Evolutionary conservation across 2,329 filamentous ascomycete species (phyloP).

Genomic region (Calycina marina): DNA sequence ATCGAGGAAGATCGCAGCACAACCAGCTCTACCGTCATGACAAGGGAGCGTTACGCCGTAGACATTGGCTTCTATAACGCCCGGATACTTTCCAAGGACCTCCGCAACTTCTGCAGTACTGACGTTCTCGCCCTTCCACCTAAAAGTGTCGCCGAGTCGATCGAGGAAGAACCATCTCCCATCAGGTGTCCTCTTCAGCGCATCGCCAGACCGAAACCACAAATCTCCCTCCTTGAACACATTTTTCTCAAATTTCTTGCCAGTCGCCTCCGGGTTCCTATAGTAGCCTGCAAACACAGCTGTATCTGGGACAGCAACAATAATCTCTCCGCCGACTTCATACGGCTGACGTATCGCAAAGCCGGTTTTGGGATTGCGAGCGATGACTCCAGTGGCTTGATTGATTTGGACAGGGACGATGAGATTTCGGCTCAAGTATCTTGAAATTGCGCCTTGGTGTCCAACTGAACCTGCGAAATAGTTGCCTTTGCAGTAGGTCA

Average conservation of each 20-base stretch:
- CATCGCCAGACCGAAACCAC: conserved; percentile 56
- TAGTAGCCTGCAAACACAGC: conserved; percentile 54
- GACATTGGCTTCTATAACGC: conserved; percentile 51
- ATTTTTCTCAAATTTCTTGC: conserved; percentile 48
- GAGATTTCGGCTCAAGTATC: conserved; percentile 35
- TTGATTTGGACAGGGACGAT: conserved; percentile 57
- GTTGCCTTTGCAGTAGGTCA: conserved; percentile 45
- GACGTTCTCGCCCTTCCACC: conserved; percentile 61
- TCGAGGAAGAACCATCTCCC: conserved; percentile 59
- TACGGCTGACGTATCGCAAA: conserved; percentile 50
- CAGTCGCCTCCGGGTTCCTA: conserved; percentile 49
- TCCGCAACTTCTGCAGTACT: conserved; percentile 54
- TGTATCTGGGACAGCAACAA: conserved; percentile 44
- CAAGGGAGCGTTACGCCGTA: conserved; percentile 52
- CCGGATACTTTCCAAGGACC: conserved; percentile 41
- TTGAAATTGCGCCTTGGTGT: conserved; percentile 51
- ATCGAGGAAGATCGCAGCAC: conserved; percentile 46
- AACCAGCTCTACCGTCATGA: conserved; percentile 55
- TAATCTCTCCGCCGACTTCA: conserved; percentile 59
- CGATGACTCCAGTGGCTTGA: conserved; percentile 50
- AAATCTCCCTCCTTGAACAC: conserved; percentile 53
- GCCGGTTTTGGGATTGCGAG: conserved; percentile 50
- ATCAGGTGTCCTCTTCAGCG: conserved; percentile 43
- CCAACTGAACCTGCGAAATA: conserved; percentile 52
- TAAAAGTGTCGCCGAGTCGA: conserved; percentile 56